Base-by-base conservation (phyloP, 306 rosid species). In the Mucuna pruriens region DNA sequence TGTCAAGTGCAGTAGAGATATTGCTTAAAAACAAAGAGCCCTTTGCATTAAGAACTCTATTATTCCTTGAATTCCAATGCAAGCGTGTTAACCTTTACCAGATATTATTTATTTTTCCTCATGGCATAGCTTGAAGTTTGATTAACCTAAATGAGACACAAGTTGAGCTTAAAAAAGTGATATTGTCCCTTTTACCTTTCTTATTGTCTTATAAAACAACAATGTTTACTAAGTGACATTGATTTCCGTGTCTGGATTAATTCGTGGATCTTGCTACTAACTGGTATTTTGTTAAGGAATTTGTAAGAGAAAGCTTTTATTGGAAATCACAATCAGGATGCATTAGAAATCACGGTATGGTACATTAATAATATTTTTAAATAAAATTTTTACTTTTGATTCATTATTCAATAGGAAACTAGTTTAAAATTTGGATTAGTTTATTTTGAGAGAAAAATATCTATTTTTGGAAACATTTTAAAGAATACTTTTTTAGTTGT, bases 21-120 rank as follows among this genome's bases (percentile, higher is more conserved):
- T 84, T 80, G 88, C 91, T 91, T 91, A 66, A 68, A 88, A 83
- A 85, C 82, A 55, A 87, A 88, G 91, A 82, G 63, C 49, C 70
- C 31, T 71, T 10, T 78, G 61, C 40, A 60, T 71, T 63, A 31
- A 80, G 76, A 77, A 78, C 60, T 13, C 55, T 68, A 17, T 26
- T 10, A 62, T 89, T 84, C 78, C 97, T 91, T 93, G 89, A 73
- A 87, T 77, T 91, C 81, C 81, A 93, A 87, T 90, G 88, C 93
- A 93, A 93, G 97, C 84, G 26, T 76, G 74, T 57, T 13, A 70
- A 25, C 77, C 66, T 61, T 33, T 49, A 66, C 57, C 74, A 70
- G 33, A 23, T 15, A 20, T 45, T 76, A 34, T 25, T 80, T 60
- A 38, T 12, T 15, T 42, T 44, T 55, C 69, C 71, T 83, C 34